Base-by-base conservation (phyloP, 257 asterid genomes). In the Verbena officinalis region DNA sequence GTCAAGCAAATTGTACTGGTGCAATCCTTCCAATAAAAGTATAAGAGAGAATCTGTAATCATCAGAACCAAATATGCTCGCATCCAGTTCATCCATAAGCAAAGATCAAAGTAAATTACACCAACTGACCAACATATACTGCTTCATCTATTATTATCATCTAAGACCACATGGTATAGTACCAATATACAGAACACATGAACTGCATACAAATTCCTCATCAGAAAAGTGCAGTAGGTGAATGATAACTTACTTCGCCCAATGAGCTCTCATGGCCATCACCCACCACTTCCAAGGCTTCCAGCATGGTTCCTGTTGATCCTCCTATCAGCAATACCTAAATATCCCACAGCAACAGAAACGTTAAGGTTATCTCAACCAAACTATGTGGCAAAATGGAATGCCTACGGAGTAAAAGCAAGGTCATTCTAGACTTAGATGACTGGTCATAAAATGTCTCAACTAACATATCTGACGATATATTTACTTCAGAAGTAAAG, bases 281-380 rank as follows among this genome's bases (percentile, higher is more conserved):
- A 55, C 99, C 99, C 20, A 90, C 95, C 72, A 94, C 99, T 74
- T 94, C 69, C 71, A 94, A 82, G 62, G 90, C 84, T 84, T 88
- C 99, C 76, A 94, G 83, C 99, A 94, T 94, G 77, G 97, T 94
- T 65, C 99, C 99, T 49, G 99, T 94, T 68, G 97, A 90, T 71
- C 97, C 99, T 68, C 99, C 99, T 59, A 94, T 94, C 79, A 90
- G 79, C 87, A 94, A 81, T 61, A 94, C 99, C 97, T 94, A 80
- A 30, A 78, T 69, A 56, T 65, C 70, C 54, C 71, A 59, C 46
- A 36, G 20, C 20, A 30, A 59, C 46, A 57, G 21, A 40, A 31
- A 48, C 34, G 58, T 48, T 9, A 48, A 42, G 38, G 52, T 21
- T 14, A 59, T 53, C 24, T 36, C 17, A 73, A 20, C 31, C 11